Evolutionary conservation across 345 rosid genomes (phyloP), one percentile per base, ranked within the genome.

Genomic region (Raphanus sativus): DNA sequence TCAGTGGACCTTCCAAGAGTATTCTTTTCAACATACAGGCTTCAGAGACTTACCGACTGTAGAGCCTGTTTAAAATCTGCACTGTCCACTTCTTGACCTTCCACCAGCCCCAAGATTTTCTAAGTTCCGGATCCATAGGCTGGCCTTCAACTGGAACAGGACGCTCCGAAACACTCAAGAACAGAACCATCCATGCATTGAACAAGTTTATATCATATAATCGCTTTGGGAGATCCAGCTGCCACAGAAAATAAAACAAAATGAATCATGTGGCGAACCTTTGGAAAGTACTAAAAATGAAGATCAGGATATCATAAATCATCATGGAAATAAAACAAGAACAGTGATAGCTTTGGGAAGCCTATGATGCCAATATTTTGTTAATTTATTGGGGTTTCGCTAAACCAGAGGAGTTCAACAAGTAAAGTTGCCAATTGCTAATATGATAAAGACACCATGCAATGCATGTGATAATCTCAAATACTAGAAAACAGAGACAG

Each of bases 41-140:
- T 54, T 25, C 21, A 8, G 36, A 64, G 70, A 73, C 86, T 59
- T 77, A 91, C 98, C 99, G 78, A 55, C 97, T 96, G 75, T 88
- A 89, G 24, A 96, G 90, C 86, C 98, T 87, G 83, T 96, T 96
- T 77, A 93, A 83, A 73, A 96, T 96, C 74, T 93, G 98, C 81
- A 90, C 91, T 0, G 97, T 96, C 99, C 99, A 96, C 81, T 96
- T 96, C 88, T 96, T 96, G 89, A 96, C 93, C 83, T 96, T 96
- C 99, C 99, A 96, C 99, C 99, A 96, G 26, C 98, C 97, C 99
- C 99, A 96, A 50, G 96, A 87, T 84, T 93, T 96, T 85, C 98
- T 87, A 32, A 87, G 84, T 67, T 96, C 99, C 0, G 88, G 93
- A 81, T 96, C 98, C 61, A 76, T 45, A 80, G 98, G 98, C 81